Conservation (phyloP, 140 eudicot genomes). For the Cichorium intybus region DNA sequence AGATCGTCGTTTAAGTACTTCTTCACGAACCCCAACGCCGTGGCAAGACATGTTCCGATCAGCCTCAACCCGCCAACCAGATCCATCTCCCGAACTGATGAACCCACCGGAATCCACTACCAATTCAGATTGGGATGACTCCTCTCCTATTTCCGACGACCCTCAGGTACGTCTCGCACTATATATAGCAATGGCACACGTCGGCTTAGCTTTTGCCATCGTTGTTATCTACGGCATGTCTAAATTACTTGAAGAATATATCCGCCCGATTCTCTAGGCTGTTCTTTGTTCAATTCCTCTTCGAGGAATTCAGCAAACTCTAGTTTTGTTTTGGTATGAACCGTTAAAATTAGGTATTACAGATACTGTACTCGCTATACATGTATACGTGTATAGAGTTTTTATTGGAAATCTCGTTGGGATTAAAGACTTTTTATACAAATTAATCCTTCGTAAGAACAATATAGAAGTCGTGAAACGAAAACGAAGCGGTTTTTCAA, state of each 20-base stretch:
- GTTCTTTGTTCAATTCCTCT: constrained; percentile 88
- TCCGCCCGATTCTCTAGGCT: constrained; percentile 86
- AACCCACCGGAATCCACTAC: constrained; percentile 15
- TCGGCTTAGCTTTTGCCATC: constrained; percentile 59
- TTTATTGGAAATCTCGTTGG: constrained; percentile 71
- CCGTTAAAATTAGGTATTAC: constrained; percentile 71
- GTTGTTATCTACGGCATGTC: constrained; percentile 57
- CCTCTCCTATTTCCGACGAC: constrained; percentile 41
- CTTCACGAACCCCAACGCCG: too few relatives aligned
- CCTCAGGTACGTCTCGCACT: constrained; percentile 84
- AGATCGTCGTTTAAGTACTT: too few relatives aligned
- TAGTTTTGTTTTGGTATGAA: constrained; percentile 77
- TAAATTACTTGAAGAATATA: constrained; percentile 67
- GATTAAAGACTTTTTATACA: constrained; percentile 34
- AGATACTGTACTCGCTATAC: constrained; percentile 74
- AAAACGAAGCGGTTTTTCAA: constrained; percentile 56
- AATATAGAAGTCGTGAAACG: neutral
- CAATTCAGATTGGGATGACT: neutral
- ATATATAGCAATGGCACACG: constrained; percentile 95
- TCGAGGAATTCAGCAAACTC: constrained; percentile 74
- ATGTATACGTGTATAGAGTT: constrained; percentile 65
- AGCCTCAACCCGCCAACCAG: constrained; percentile 69
- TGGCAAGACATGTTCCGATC: constrained; percentile 99
- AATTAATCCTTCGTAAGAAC: constrained; percentile 19
- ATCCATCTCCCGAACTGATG: constrained; percentile 11